Base-by-base conservation (phyloP, 2,329 filamentous ascomycete genomes). In the Dactylellina cionopaga region DNA sequence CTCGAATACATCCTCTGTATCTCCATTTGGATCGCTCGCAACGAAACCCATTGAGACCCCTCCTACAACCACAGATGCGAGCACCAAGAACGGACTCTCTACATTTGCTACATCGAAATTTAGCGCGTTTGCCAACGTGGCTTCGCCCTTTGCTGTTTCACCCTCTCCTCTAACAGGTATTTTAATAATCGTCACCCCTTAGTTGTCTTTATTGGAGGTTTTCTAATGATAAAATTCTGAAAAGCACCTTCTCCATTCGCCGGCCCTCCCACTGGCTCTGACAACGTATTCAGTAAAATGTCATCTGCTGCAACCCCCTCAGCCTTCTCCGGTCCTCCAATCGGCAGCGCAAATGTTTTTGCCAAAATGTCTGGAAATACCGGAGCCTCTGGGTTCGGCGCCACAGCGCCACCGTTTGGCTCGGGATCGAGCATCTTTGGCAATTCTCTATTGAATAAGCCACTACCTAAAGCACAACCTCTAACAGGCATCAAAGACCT, bases 251-350 rank as follows among this genome's bases (percentile, higher is more conserved):
- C 68, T n/a, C 68, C 68, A n/a, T 72, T 72, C 24, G 58, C 24
- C 4, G 68, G 51, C 6, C 68, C 68, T 22, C 68, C 68, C 2
- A 59, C 37, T 11, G 68, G 68, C 15, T 39, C 59, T n/a, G 68
- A 64, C 15, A 72, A 72, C 7, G 46, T 72, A 2, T 72, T 72
- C 29, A 60, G 51, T 13, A 58, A 65, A 47, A 59, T 72, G 68
- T 72, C 68, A 5, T 58, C 58, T 11, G 37, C 49, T 15, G 43
- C 59, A 3, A 47, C 17, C 11, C 59, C 59, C 29, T 65, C 68
- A 3, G 22, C 43, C 4, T 72, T 72, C 35, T 25, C 59, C 19
- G 44, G 19, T 1, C 58, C 68, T 33, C 52, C 68, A 13, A 13
- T 37, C 29, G 54, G 63, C 19, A 51, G 52, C 11, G 51, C 51